phyloP scores from a whole-genome alignment of 1,139 yeast genomes.

The Debaryomyces sp. region DNA sequence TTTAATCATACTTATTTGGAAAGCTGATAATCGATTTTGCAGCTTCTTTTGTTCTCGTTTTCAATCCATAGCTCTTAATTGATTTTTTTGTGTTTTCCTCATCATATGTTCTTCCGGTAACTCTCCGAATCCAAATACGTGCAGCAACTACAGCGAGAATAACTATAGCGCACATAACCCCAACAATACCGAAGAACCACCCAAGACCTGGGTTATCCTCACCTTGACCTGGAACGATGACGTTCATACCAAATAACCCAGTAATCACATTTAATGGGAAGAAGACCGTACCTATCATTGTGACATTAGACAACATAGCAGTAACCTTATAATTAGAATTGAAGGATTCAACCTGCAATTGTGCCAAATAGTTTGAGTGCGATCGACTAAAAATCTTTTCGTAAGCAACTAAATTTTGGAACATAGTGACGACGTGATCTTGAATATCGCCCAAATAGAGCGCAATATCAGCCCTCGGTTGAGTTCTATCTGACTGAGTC shows the following conservation, averaged over 20 bases:
- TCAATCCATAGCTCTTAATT: constrained; percentile 49
- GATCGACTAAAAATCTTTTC: constrained; percentile 28
- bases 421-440: constrained; percentile 33
- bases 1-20: constrained; percentile 40
- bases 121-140: constrained; percentile 17
- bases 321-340: constrained; percentile 24
- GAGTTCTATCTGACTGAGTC: constrained; percentile 37
- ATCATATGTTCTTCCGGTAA: constrained; percentile 10
- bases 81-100: constrained; percentile 33
- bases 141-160: constrained; percentile 14
- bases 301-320: constrained; percentile 24
- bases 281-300: constrained; percentile 26
- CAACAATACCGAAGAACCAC: constrained; percentile 21
- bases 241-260: constrained; percentile 31
- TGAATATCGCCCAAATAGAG: constrained; percentile 95
- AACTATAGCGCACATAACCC: constrained; percentile 19
- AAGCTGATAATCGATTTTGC: constrained; percentile 46
- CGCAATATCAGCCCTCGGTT: constrained; percentile 82
- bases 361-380: constrained; percentile 29
- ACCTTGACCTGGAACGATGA: constrained; percentile 24
- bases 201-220: constrained; percentile 11
- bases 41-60: constrained; percentile 30
- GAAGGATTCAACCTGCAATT: constrained; percentile 27
- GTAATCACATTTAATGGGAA: constrained; percentile 26
- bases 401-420: constrained; percentile 25